Conservation (phyloP, 306 rosid genomes). For the Pterocarpus santalinus region DNA sequence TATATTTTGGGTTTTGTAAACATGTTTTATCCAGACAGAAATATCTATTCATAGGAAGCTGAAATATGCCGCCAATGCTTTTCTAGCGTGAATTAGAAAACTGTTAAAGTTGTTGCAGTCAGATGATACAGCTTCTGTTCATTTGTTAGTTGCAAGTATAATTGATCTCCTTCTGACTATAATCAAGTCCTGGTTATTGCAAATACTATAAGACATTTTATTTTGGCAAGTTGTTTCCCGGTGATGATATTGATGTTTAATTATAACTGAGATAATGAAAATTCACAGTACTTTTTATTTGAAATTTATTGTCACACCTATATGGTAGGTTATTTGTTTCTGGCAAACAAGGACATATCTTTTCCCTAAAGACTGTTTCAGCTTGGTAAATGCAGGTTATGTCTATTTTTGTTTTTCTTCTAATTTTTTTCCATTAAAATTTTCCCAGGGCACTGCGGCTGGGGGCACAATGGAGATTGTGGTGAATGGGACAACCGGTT, state of each 20-base stretch:
- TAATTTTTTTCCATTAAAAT: background rate
- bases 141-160: conserved; percentile 3
- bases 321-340: conserved; percentile 23
- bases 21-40: conserved; percentile 6
- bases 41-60: background rate
- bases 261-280: background rate
- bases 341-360: background rate
- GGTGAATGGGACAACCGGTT: conserved; percentile 81
- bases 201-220: background rate
- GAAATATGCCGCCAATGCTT: conserved; percentile 17
- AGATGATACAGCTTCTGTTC: conserved; percentile 16
- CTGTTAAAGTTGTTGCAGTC: conserved; percentile 6
- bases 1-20: background rate
- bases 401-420: background rate
- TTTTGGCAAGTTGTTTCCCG: background rate
- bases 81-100: background rate
- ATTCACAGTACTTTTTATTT: background rate
- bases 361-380: background rate
- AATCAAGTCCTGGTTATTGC: conserved; percentile 24
- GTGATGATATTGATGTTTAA: conserved; percentile 18
- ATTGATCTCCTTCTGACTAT: conserved; percentile 15
- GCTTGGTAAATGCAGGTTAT: conserved; percentile 7
- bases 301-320: background rate
- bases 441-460: conserved; percentile 84
- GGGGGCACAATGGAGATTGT: conserved; percentile 96